A percentile compares a stretch with the other conserved stretches of the same genome.
These are phyloP conservation scores for Stephania japonica DNA, from an alignment of 164 flowering plant genomes.

Conservation along the genomic window DNA sequence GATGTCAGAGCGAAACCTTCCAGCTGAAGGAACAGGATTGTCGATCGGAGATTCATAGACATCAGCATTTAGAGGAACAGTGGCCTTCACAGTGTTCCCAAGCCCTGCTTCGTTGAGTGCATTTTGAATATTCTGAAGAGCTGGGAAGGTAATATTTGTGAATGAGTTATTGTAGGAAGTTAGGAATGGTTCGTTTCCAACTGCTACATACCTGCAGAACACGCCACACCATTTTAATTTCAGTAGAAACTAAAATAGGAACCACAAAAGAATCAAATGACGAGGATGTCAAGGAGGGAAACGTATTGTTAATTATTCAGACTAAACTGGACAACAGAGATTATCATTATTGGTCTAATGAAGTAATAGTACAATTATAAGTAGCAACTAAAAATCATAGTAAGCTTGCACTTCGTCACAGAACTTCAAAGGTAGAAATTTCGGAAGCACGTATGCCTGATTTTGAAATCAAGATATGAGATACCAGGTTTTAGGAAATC, in stretches of 20 bases:
- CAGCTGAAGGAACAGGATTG: constrained; percentile 23
- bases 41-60: constrained; percentile 19
- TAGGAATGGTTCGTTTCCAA: constrained; percentile 27
- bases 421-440: no score
- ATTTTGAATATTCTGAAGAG: constrained; percentile 24
- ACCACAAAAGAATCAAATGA: not conserved
- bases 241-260: not conserved
- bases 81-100: constrained; percentile 21
- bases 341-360: not conserved
- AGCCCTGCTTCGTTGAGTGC: constrained; percentile 23
- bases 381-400: no score
- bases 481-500: no score
- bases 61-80: constrained; percentile 26
- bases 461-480: no score
- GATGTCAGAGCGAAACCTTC: constrained; percentile 22
- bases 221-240: not conserved
- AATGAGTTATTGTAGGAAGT: constrained; percentile 17
- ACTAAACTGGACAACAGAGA: not conserved
- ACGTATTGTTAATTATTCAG: not conserved
- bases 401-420: no score
- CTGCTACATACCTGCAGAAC: constrained; percentile 24
- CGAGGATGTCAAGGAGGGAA: not conserved
- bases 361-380: not conserved
- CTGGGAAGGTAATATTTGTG: constrained; percentile 18
- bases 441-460: no score